phyloP scores from a whole-genome alignment of 371 early-diverging fungal genomes.

The Cokeromyces recurvatus region DNA sequence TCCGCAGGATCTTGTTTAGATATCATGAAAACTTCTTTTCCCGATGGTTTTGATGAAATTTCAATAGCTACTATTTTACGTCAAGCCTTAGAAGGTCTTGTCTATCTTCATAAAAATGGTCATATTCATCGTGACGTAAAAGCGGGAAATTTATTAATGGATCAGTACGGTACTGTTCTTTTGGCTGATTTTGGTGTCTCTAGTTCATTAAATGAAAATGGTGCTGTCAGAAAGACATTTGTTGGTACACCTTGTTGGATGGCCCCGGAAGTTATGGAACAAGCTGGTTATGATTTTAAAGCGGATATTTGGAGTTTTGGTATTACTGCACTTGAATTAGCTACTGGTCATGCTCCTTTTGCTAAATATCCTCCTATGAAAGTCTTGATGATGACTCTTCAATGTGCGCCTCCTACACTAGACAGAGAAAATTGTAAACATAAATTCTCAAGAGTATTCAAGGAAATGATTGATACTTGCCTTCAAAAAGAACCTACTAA shows the following conservation, averaged over 20 bases:
- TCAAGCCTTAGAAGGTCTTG: slow-evolving; percentile 78
- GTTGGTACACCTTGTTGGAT: slow-evolving; percentile 80
- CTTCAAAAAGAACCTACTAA: slow-evolving; percentile 78
- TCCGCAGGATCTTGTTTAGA: slow-evolving; percentile 85
- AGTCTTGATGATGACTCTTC: slow-evolving; percentile 81
- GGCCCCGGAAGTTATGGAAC: slow-evolving; percentile 80
- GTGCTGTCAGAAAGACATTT: slow-evolving; percentile 77
- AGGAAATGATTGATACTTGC: slow-evolving; percentile 84
- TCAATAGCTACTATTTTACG: slow-evolving; percentile 78
- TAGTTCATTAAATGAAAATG: slow-evolving; percentile 69
- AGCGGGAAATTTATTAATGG: slow-evolving; percentile 83
- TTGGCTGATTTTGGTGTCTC: slow-evolving; percentile 92
- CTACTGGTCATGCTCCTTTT: slow-evolving; percentile 87
- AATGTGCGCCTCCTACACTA: slow-evolving; percentile 83
- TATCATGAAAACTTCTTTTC: slow-evolving; percentile 79
- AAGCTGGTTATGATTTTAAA: slow-evolving; percentile 78
- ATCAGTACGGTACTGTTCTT: slow-evolving; percentile 74
- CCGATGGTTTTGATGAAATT: slow-evolving; percentile 79
- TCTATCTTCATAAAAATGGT: slow-evolving; percentile 84
- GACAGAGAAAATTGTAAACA: slow-evolving; percentile 70
- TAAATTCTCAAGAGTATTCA: slow-evolving; percentile 72
- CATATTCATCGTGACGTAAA: slow-evolving; percentile 92
- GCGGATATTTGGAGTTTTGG: slow-evolving; percentile 95
- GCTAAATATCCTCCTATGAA: slow-evolving; percentile 87
- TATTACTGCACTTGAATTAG: slow-evolving; percentile 84